Conservation (phyloP, 106 monocot genomes). For the Hemerocallis citrina region DNA sequence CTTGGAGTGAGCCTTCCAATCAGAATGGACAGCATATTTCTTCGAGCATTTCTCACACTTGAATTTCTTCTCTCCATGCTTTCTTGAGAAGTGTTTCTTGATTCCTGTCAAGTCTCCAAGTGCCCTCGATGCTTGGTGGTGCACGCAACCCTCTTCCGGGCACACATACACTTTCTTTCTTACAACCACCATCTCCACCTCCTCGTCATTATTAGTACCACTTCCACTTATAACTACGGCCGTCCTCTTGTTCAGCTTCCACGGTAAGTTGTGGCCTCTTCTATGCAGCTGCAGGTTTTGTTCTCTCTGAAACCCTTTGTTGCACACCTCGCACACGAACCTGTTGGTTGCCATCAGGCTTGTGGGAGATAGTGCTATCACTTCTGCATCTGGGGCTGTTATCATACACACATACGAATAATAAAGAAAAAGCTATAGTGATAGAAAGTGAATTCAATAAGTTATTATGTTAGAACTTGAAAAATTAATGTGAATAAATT, state of each 20-base stretch:
- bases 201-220: no score
- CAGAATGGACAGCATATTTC: conserved; percentile 68
- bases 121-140: conserved; percentile 51
- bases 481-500: no score
- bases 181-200: conserved; percentile 33
- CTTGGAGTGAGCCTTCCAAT: conserved; percentile 65
- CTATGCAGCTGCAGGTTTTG: conserved; percentile 61
- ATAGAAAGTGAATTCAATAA: no score
- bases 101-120: conserved; percentile 63
- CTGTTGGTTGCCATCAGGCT: conserved; percentile 53
- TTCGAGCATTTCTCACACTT: conserved; percentile 70
- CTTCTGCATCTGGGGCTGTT: conserved; percentile 49
- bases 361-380: conserved; percentile 42
- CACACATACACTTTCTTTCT: conserved; percentile 69
- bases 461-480: no score
- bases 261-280: conserved; percentile 54
- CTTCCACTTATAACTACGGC: no score
- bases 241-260: conserved; percentile 46
- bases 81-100: conserved; percentile 69
- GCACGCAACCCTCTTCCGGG: conserved; percentile 45
- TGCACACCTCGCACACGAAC: conserved; percentile 56
- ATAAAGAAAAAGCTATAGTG: no score
- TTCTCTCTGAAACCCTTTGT: conserved; percentile 44
- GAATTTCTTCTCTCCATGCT: conserved; percentile 78
- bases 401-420: no score